phyloP scores from a whole-genome alignment of 192 early-diverging fungal genomes.

The Powellomyces hirtus region DNA sequence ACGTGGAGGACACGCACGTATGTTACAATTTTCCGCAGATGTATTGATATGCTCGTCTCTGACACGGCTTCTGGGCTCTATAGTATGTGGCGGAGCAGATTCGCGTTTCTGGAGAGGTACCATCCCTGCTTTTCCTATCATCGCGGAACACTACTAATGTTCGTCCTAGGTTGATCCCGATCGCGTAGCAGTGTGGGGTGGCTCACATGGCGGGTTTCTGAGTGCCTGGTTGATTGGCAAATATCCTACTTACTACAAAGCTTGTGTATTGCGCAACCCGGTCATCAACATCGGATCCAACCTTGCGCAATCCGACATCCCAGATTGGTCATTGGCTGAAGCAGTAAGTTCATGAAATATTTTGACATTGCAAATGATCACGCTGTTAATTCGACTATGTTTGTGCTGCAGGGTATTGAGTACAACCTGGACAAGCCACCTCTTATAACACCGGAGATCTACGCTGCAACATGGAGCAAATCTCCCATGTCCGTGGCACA shows the following conservation, averaged over 20 bases:
- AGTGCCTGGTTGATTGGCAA: conserved; percentile 27
- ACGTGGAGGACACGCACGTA: conserved; percentile 66
- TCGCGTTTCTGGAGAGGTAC: conserved; percentile 16
- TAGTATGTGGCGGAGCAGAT: conserved; percentile 39
- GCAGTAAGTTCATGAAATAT: conserved; percentile 20
- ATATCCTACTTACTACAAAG: conserved; percentile 61
- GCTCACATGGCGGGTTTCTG: conserved; percentile 59
- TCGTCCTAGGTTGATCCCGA: conserved; percentile 44
- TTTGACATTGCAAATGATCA: too few relatives aligned
- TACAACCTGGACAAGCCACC: conserved; percentile 59
- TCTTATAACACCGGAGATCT: conserved; percentile 52
- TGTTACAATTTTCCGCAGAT: not conserved
- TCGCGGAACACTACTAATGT: not conserved
- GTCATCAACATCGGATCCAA: conserved; percentile 65
- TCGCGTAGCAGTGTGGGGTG: conserved; percentile 62
- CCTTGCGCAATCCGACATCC: conserved; percentile 62
- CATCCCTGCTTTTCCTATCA: not conserved
- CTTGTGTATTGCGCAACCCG: conserved; percentile 68
- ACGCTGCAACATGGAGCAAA: conserved; percentile 50
- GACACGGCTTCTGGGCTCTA: too few relatives aligned
- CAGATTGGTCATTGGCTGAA: conserved; percentile 74
- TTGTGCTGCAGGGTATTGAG: conserved; percentile 38
- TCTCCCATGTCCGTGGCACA: conserved; percentile 59
- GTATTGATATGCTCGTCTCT: conserved; percentile 16
- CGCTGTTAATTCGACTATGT: too few relatives aligned